Evolutionary conservation across 176 grass and related monocot species (phyloP).

Genomic region (Poa annua): DNA sequence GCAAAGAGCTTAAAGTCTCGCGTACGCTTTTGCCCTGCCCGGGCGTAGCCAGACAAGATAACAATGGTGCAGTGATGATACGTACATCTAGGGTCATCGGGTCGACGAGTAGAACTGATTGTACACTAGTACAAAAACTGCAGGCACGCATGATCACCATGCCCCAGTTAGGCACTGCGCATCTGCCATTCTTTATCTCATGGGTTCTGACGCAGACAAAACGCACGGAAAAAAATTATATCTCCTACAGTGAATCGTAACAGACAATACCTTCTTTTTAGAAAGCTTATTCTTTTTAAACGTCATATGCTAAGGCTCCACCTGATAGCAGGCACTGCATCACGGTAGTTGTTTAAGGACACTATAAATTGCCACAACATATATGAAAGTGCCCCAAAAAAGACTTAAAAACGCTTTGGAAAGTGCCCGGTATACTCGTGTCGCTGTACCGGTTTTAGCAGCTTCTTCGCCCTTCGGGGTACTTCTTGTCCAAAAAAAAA

Average conservation of each 20-base stretch:
- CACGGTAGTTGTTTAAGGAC: no score
- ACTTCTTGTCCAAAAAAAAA: no score
- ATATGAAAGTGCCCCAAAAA: no score
- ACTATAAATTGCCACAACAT: no score
- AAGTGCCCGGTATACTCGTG: no score
- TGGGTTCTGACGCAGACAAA: slow-evolving; percentile 30
- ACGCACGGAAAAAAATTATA: slow-evolving; percentile 11
- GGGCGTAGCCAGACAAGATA: slow-evolving; percentile 31
- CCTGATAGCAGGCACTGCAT: no score
- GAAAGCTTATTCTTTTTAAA: no score
- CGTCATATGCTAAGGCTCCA: no score
- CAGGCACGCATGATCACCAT: slow-evolving; percentile 36
- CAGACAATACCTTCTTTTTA: background rate
- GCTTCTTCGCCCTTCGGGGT: no score
- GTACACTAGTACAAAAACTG: background rate
- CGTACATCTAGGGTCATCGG: background rate
- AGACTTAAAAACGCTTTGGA: no score
- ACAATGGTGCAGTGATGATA: slow-evolving; percentile 37
- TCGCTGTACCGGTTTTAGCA: no score
- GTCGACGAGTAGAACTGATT: background rate
- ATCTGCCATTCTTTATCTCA: background rate
- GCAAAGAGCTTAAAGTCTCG: background rate
- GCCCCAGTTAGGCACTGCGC: slow-evolving; percentile 10
- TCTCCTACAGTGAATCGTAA: background rate
- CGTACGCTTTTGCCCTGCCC: background rate